A percentile compares a stretch with the other conserved stretches of the same genome.
phyloP scores from a whole-genome alignment of 139 green algal species.

The Coelastrella sp. region DNA sequence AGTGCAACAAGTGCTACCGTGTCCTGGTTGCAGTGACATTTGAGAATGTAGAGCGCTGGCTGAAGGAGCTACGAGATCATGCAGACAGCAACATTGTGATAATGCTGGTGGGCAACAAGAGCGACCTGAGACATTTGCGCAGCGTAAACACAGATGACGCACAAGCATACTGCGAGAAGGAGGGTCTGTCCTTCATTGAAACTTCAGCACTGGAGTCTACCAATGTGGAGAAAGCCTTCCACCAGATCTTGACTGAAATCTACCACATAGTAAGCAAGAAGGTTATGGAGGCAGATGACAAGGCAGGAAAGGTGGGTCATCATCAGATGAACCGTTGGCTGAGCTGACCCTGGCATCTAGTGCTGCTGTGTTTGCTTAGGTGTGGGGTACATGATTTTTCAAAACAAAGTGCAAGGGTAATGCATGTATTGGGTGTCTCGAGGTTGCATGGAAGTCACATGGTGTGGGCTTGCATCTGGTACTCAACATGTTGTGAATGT shows the following conservation, averaged over 20 bases:
- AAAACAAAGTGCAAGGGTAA: conserved; percentile 39
- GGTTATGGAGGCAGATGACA: conserved; percentile 68
- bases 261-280: conserved; percentile 99
- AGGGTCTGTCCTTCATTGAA: conserved; percentile 98
- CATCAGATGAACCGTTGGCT: neutral
- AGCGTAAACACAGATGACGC: conserved; percentile 94
- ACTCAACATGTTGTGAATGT: too few species aligned
- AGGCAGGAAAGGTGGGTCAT: conserved; percentile 53
- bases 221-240: conserved; percentile 98
- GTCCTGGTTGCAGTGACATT: conserved; percentile 83
- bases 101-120: conserved; percentile 99
- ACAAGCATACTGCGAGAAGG: conserved; percentile 89
- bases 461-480: neutral
- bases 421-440: too few species aligned
- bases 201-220: conserved; percentile 97
- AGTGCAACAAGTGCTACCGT: neutral
- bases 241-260: conserved; percentile 98
- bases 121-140: conserved; percentile 95
- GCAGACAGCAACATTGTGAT: conserved; percentile 99
- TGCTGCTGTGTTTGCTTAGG: neutral
- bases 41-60: conserved; percentile 98
- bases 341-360: neutral
- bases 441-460: too few species aligned
- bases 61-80: conserved; percentile 99
- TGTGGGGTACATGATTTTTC: conserved; percentile 52